phyloP scores from a whole-genome alignment of 2,329 filamentous ascomycete genomes.

The Penicillium sp. region DNA sequence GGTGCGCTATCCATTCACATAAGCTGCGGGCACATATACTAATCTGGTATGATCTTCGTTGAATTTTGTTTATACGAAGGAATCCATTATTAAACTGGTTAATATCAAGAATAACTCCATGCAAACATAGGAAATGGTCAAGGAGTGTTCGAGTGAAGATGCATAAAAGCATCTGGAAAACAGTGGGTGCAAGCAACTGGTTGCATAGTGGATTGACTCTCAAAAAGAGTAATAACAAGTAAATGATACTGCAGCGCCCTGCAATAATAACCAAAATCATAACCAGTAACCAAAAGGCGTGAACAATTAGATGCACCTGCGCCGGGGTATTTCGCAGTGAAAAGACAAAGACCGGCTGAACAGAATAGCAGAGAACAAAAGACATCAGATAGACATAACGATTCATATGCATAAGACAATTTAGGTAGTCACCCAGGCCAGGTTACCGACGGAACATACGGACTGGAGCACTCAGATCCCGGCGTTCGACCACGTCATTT shows the following conservation, averaged over 20 bases:
- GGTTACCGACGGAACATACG: constrained; percentile 31
- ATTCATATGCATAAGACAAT: constrained; percentile 9
- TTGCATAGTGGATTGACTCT: neutral
- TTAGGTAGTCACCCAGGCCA: neutral
- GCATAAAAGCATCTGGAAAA: neutral
- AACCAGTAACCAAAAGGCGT: neutral
- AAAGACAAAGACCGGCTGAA: constrained; percentile 20
- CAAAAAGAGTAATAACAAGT: neutral
- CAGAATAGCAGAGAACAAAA: constrained; percentile 12
- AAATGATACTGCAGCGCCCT: constrained; percentile 1
- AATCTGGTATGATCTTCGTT: too few relatives aligned
- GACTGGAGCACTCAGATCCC: constrained; percentile 41
- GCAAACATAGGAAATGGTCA: neutral
- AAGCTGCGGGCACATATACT: too few relatives aligned
- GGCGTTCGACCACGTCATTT: constrained; percentile 29
- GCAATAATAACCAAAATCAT: neutral
- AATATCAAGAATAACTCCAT: neutral
- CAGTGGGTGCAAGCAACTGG: neutral
- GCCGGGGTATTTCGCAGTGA: constrained; percentile 30
- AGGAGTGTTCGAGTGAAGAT: neutral
- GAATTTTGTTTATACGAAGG: neutral
- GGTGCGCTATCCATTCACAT: too few relatives aligned
- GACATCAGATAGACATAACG: constrained; percentile 5
- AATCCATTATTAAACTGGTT: neutral
- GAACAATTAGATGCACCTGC: constrained; percentile 18